A percentile compares a stretch with the other conserved stretches of the same genome.
Evolutionary conservation across 176 grass and related monocot genomes (phyloP).

Genomic region (Hyparrhenia diplandra): DNA sequence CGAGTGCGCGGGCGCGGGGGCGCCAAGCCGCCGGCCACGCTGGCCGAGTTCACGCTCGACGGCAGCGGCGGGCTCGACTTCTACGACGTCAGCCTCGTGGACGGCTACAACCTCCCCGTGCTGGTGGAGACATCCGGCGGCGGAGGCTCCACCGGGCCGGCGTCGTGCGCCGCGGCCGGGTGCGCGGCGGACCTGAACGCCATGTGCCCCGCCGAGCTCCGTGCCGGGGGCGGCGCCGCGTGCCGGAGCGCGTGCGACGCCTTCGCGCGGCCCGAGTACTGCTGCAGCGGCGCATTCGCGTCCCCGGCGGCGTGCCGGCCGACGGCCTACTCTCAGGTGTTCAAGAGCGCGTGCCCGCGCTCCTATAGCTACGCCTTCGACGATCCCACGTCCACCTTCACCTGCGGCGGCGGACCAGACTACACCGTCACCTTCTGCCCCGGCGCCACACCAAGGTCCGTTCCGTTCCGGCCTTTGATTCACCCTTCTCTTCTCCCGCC

Average conservation of each 20-base stretch:
- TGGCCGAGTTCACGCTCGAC: slow-evolving; percentile 94
- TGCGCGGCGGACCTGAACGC: slow-evolving; percentile 83
- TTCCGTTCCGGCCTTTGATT: not conserved
- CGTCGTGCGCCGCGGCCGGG: slow-evolving; percentile 59
- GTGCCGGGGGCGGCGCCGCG: slow-evolving; percentile 49
- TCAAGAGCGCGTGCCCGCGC: slow-evolving; percentile 85
- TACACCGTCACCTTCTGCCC: slow-evolving; percentile 94
- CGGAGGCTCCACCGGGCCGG: not conserved
- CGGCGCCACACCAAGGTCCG: slow-evolving; percentile 51
- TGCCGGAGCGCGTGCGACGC: slow-evolving; percentile 90
- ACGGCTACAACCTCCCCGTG: slow-evolving; percentile 84
- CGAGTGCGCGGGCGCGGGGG: slow-evolving; percentile 71
- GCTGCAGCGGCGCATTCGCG: slow-evolving; percentile 78
- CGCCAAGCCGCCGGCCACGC: slow-evolving; percentile 70
- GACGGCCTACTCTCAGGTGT: slow-evolving; percentile 71
- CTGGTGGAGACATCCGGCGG: slow-evolving; percentile 48
- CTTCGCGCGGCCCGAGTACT: slow-evolving; percentile 65
- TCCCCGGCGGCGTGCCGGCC: slow-evolving; percentile 71
- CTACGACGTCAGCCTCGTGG: slow-evolving; percentile 97
- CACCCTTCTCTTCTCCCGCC: not conserved
- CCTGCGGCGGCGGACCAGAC: slow-evolving; percentile 62
- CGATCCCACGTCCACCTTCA: slow-evolving; percentile 90
- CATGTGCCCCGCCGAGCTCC: slow-evolving; percentile 72
- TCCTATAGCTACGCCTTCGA: slow-evolving; percentile 98
- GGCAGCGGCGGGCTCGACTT: slow-evolving; percentile 54